A percentile compares a stretch with the other conserved stretches of the same genome.
These are phyloP conservation scores for Microdochium bolleyi DNA, from an alignment of 2,329 filamentous ascomycete species.

Conservation along the genomic window DNA sequence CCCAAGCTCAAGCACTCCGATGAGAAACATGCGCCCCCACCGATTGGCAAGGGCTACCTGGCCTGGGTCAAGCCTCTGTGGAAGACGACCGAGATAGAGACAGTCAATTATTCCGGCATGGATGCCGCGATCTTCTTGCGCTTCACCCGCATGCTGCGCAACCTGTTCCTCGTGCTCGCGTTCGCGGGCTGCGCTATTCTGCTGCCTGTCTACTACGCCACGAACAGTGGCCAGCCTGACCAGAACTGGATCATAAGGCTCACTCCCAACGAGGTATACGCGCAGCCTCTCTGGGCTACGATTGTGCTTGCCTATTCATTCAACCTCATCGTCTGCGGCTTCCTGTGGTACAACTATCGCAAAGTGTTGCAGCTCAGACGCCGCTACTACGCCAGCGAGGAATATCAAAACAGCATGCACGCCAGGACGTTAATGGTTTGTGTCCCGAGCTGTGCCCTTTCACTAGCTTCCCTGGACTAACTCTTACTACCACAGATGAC, in stretches of 20 bases:
- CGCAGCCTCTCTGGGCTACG: constrained; percentile 47
- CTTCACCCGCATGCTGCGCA: constrained; percentile 83
- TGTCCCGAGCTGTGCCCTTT: background rate
- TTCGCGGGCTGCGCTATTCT: constrained; percentile 69
- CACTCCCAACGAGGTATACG: constrained; percentile 48
- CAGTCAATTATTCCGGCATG: constrained; percentile 79
- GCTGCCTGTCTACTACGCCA: constrained; percentile 68
- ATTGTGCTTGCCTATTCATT: constrained; percentile 56
- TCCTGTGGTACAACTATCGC: constrained; percentile 86
- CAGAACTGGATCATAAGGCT: constrained; percentile 48
- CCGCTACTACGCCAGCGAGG: constrained; percentile 73
- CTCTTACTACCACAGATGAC: constrained; percentile 54
- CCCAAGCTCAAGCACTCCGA: constrained; percentile 91
- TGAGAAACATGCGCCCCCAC: constrained; percentile 79
- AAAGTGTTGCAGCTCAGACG: constrained; percentile 64
- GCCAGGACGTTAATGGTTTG: constrained; percentile 60
- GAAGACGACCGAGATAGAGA: constrained; percentile 65
- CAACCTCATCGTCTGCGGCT: constrained; percentile 67
- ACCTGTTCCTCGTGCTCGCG: constrained; percentile 71
- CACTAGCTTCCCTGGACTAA: background rate
- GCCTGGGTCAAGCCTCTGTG: constrained; percentile 79
- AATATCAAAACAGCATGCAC: constrained; percentile 84
- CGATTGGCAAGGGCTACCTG: constrained; percentile 78
- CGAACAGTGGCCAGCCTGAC: constrained; percentile 28
- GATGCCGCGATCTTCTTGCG: constrained; percentile 88